Evolutionary conservation across 2,329 filamentous ascomycete genomes (phyloP).

Genomic region (Phialocephala sp.): DNA sequence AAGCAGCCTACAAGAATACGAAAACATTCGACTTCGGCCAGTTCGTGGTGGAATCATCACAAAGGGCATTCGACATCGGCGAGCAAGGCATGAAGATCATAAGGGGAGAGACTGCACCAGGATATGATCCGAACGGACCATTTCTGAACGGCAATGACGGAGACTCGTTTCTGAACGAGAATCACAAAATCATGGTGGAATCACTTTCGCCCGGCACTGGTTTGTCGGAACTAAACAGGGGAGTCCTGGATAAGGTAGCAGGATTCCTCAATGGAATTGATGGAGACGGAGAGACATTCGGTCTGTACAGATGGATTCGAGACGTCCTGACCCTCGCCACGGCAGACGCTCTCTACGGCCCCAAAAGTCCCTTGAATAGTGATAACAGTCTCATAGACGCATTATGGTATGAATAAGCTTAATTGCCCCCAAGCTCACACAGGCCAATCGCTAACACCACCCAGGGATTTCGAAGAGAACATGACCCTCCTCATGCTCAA

Average conservation of each 20-base stretch:
- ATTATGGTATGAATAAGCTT: slow-evolving; percentile 44
- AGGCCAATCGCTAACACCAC: slow-evolving; percentile 13
- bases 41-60: slow-evolving; percentile 47
- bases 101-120: slow-evolving; percentile 33
- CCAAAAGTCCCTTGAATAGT: slow-evolving; percentile 48
- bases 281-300: slow-evolving; percentile 41
- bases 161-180: slow-evolving; percentile 43
- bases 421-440: neutral
- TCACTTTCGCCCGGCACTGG: slow-evolving; percentile 45
- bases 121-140: slow-evolving; percentile 37
- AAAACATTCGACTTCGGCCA: slow-evolving; percentile 51
- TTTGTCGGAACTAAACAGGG: slow-evolving; percentile 46
- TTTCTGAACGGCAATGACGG: slow-evolving; percentile 39
- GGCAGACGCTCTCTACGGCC: slow-evolving; percentile 51
- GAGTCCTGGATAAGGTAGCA: slow-evolving; percentile 47
- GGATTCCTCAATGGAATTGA: slow-evolving; percentile 41
- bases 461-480: slow-evolving; percentile 42
- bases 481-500: slow-evolving; percentile 42
- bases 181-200: slow-evolving; percentile 46
- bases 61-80: slow-evolving; percentile 47
- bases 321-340: slow-evolving; percentile 49
- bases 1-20: slow-evolving; percentile 47
- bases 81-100: slow-evolving; percentile 43
- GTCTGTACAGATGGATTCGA: slow-evolving; percentile 49
- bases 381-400: slow-evolving; percentile 46